Evolutionary conservation across 129 eudicot genomes (phyloP).

Genomic region (Chrysanthemum lavandulifolium): DNA sequence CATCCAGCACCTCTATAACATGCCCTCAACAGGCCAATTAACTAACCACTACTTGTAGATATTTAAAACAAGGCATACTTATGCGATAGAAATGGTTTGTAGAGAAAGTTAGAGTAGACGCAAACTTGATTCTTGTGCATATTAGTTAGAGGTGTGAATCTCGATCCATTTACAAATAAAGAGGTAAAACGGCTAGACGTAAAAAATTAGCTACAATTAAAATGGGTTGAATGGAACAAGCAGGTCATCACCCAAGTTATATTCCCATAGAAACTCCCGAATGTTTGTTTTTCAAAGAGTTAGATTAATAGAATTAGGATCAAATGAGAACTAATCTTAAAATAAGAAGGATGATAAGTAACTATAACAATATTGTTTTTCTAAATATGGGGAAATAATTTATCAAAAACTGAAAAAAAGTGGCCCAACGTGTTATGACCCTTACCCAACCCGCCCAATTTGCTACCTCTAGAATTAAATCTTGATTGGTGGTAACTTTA

Average conservation of each 20-base stretch:
- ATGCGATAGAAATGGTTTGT: background rate
- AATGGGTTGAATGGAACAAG: no score
- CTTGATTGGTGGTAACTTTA: background rate
- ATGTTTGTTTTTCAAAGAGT: no score
- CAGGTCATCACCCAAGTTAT: no score
- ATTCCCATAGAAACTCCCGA: no score
- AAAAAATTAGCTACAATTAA: background rate
- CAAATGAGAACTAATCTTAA: no score
- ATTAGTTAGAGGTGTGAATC: background rate
- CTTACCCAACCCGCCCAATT: background rate
- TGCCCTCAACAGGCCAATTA: background rate
- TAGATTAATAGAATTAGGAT: no score
- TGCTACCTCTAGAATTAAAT: background rate
- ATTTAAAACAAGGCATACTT: background rate
- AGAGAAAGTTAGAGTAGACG: background rate
- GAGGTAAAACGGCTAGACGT: background rate
- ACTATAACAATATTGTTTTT: background rate
- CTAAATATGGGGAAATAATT: background rate
- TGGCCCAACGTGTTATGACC: background rate
- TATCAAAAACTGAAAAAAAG: background rate
- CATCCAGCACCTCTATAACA: background rate
- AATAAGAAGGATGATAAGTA: background rate
- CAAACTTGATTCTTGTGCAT: constrained; percentile 1
- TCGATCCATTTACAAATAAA: background rate
- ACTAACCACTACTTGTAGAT: background rate